phyloP scores from a whole-genome alignment of 495 filamentous ascomycete genomes.

The Aspergillus haitiensis region DNA sequence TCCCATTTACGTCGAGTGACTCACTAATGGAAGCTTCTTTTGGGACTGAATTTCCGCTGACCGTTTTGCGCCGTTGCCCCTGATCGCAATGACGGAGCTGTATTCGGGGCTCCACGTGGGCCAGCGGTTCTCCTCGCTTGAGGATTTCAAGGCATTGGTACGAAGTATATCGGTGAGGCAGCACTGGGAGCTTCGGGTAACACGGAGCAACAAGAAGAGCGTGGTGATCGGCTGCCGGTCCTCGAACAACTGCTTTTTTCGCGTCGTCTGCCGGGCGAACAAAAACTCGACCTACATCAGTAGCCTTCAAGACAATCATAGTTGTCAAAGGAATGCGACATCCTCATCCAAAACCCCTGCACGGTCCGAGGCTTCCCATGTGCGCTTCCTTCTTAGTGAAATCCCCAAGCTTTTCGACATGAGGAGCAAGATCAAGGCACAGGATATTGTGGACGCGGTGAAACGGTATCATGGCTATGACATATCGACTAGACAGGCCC shows the following conservation, averaged over 20 bases:
- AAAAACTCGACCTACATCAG: conserved; percentile 51
- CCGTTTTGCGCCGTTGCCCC: conserved; percentile 15
- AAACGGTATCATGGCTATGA: conserved; percentile 51
- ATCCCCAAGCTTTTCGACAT: conserved; percentile 52
- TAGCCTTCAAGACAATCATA: conserved; percentile 48
- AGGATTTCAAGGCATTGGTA: conserved; percentile 46
- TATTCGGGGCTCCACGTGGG: conserved; percentile 48
- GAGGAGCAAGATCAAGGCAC: conserved; percentile 40
- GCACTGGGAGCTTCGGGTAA: conserved; percentile 50
- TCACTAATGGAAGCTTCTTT: conserved; percentile 25
- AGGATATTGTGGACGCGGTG: conserved; percentile 46
- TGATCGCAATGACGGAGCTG: conserved; percentile 43
- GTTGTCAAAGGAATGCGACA: conserved; percentile 38
- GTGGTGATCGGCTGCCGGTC: conserved; percentile 50
- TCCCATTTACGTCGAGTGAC: conserved; percentile 24
- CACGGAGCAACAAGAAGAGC: conserved; percentile 50
- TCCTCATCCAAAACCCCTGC: conserved; percentile 40
- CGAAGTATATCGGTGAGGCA: conserved; percentile 49
- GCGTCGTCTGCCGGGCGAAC: conserved; percentile 49
- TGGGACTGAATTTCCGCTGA: conserved; percentile 23
- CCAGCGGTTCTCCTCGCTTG: conserved; percentile 46
- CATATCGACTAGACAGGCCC: conserved; percentile 48
- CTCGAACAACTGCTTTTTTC: conserved; percentile 45
- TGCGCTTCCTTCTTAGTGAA: conserved; percentile 45
- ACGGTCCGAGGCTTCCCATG: conserved; percentile 51